Evolutionary conservation across 2,329 filamentous ascomycete species (phyloP).

Genomic region (Trichoderma semiorbis): DNA sequence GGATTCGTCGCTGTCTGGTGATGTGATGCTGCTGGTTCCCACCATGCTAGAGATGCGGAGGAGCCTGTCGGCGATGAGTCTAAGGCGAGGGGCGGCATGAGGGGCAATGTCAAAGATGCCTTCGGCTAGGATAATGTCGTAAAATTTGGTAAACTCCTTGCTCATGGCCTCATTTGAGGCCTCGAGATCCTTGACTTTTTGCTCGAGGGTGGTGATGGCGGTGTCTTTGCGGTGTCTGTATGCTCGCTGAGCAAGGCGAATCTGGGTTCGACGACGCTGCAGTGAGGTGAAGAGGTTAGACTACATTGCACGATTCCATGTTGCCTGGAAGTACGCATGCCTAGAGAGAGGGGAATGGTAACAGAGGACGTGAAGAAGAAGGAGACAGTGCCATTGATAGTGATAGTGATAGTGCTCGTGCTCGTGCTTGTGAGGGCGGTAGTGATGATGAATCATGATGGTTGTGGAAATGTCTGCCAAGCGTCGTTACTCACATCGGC

Average conservation of each 20-base stretch:
- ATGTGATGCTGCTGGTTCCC: slow-evolving; percentile 31
- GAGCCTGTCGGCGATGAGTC: slow-evolving; percentile 56
- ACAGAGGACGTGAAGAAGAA: neutral
- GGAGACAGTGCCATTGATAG: neutral
- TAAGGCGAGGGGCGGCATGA: slow-evolving; percentile 55
- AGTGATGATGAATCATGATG: neutral
- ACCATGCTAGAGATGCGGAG: slow-evolving; percentile 50
- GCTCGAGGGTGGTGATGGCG: slow-evolving; percentile 70
- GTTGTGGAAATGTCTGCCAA: neutral
- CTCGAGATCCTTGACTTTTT: slow-evolving; percentile 66
- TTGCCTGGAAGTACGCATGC: neutral
- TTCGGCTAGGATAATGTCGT: slow-evolving; percentile 56
- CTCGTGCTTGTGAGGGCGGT: too few relatives aligned
- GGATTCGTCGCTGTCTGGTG: slow-evolving; percentile 16
- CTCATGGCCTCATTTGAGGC: slow-evolving; percentile 70
- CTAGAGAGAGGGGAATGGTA: neutral
- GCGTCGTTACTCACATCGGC: slow-evolving; percentile 63
- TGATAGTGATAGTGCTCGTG: too few relatives aligned
- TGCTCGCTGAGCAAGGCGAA: slow-evolving; percentile 79
- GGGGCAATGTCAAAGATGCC: slow-evolving; percentile 57
- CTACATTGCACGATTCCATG: neutral
- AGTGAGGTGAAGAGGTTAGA: slow-evolving; percentile 23
- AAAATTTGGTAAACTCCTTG: slow-evolving; percentile 64
- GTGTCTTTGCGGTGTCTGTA: slow-evolving; percentile 83
- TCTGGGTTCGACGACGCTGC: slow-evolving; percentile 79